These are phyloP conservation scores for Melampsora larici-populina DNA, from an alignment of 1,284 basidiomycete genomes.

Conservation along the genomic window DNA sequence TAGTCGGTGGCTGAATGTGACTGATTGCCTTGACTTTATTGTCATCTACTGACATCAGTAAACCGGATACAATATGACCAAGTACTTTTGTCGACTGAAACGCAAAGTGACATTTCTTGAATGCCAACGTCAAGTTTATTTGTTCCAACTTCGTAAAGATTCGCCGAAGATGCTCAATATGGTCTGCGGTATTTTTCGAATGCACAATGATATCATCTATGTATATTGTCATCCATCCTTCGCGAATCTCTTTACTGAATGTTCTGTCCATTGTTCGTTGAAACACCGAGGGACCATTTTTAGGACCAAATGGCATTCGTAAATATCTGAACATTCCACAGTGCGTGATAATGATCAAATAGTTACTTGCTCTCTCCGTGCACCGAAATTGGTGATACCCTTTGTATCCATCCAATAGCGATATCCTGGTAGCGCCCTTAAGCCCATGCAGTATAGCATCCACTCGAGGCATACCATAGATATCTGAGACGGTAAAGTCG, in stretches of 20 bases:
- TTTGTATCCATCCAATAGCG: neutral
- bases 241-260: no score
- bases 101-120: constrained; percentile 4
- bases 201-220: no score
- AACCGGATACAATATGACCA: neutral
- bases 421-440: neutral
- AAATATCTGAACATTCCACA: neutral
- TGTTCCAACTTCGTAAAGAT: neutral
- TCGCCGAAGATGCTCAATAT: neutral
- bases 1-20: no score
- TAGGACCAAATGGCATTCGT: neutral
- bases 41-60: neutral
- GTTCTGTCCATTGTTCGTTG: neutral
- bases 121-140: neutral
- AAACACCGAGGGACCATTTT: neutral
- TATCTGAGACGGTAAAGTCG: neutral
- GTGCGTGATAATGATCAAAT: neutral
- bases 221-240: no score
- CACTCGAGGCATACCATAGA: neutral
- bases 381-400: neutral
- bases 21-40: no score
- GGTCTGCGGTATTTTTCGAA: neutral
- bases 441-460: neutral
- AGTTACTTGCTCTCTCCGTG: neutral
- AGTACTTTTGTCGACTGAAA: no score